Evolutionary conservation across 208 protist genomes (phyloP).

Genomic region (Perkinsela sp.): DNA sequence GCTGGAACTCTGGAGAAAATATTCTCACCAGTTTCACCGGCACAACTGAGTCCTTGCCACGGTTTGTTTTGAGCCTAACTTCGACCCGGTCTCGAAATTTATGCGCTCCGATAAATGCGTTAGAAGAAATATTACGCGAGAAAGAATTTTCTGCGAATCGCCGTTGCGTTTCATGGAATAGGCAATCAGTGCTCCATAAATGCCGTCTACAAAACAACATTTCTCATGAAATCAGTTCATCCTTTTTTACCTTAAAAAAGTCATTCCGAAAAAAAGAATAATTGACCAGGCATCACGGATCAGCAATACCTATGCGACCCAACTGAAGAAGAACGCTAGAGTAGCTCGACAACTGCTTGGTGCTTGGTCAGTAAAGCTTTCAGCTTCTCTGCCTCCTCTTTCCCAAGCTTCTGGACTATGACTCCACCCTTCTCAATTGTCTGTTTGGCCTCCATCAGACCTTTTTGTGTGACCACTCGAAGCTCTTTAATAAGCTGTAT

Average conservation of each 20-base stretch:
- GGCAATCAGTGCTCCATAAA: too few relatives aligned
- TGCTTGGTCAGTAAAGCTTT: slow-evolving; percentile 54
- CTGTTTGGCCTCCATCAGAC: slow-evolving; percentile 52
- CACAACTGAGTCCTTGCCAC: not conserved
- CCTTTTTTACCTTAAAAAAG: not conserved
- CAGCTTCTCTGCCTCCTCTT: slow-evolving; percentile 56
- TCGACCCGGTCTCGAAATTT: not conserved
- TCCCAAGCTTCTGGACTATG: slow-evolving; percentile 46
- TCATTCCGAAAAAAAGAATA: not conserved
- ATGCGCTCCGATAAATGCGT: not conserved
- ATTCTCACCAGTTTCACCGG: not conserved
- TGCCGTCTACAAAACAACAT: not conserved
- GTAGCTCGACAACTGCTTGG: slow-evolving; percentile 45
- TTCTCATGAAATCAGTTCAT: not conserved
- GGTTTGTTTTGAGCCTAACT: not conserved
- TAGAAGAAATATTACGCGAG: not conserved
- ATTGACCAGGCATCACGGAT: not conserved
- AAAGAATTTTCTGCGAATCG: too few relatives aligned
- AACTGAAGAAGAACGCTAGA: slow-evolving; percentile 10
- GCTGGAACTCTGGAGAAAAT: not conserved
- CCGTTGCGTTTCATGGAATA: too few relatives aligned
- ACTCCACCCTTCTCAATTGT: slow-evolving; percentile 59
- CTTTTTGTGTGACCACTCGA: slow-evolving; percentile 38
- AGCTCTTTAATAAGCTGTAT: slow-evolving; percentile 69
- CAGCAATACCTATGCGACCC: not conserved